phyloP scores from a whole-genome alignment of 805 yeast genomes.

The Starmerella geochares region DNA sequence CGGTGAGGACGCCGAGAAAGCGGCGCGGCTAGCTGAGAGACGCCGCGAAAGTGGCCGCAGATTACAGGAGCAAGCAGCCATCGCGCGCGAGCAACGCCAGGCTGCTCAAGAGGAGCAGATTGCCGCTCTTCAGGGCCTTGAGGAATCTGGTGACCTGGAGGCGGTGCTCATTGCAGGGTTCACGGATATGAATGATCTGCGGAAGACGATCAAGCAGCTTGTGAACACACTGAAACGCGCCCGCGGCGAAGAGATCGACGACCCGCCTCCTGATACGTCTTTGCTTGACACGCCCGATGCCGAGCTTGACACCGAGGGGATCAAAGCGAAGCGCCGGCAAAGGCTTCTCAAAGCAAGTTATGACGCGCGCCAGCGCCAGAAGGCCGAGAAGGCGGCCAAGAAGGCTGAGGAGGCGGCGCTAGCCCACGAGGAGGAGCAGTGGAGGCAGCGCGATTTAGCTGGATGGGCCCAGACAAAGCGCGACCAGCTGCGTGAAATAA shows the following conservation, averaged over 20 bases:
- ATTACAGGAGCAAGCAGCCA: constrained; percentile 86
- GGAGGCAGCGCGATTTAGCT: constrained; percentile 63
- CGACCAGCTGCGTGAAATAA: constrained; percentile 45
- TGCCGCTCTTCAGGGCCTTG: constrained; percentile 43
- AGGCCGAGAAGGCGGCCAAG: constrained; percentile 63
- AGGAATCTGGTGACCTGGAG: constrained; percentile 67
- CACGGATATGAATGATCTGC: constrained; percentile 46
- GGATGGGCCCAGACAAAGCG: constrained; percentile 76
- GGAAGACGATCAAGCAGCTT: constrained; percentile 42
- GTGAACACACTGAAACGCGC: constrained; percentile 17
- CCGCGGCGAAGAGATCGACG: constrained; percentile 44
- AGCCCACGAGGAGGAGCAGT: constrained; percentile 55
- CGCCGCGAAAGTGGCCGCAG: constrained; percentile 77
- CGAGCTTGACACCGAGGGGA: constrained; percentile 63
- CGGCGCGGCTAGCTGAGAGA: constrained; percentile 72
- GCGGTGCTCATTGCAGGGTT: constrained; percentile 54
- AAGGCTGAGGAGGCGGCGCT: constrained; percentile 50
- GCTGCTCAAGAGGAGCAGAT: constrained; percentile 77
- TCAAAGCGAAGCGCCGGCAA: constrained; percentile 81
- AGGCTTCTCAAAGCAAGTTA: constrained; percentile 70
- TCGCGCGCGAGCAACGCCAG: constrained; percentile 71
- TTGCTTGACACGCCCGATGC: constrained; percentile 77
- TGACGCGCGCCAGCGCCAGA: constrained; percentile 78
- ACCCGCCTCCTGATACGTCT: constrained; percentile 44
- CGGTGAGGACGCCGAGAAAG: constrained; percentile 51